Evolutionary conservation across 805 yeast genomes (phyloP).

Genomic region (Candida arabinofermentans): DNA sequence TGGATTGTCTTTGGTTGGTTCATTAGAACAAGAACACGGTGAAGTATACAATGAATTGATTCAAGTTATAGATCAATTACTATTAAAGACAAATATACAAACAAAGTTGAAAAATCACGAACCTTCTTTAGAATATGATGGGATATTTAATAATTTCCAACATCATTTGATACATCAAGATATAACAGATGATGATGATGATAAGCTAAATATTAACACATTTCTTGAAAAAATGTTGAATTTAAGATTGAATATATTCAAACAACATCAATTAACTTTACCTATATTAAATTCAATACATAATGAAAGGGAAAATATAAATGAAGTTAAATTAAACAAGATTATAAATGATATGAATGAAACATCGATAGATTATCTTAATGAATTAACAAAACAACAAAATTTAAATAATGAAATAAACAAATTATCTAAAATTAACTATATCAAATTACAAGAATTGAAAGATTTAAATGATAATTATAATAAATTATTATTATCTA

Average conservation of each 20-base stretch:
- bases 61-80: slow-evolving; percentile 30
- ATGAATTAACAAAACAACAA: slow-evolving; percentile 16
- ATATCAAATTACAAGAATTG: no score
- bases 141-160: slow-evolving; percentile 5
- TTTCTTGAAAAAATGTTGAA: slow-evolving; percentile 17
- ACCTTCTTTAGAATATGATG: slow-evolving; percentile 1
- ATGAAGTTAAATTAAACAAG: neutral
- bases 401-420: slow-evolving; percentile 6
- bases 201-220: slow-evolving; percentile 2
- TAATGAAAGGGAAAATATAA: slow-evolving; percentile 8
- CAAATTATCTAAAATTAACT: slow-evolving; percentile 7
- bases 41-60: slow-evolving; percentile 30
- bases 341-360: slow-evolving; percentile 10
- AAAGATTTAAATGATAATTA: no score
- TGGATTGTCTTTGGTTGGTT: neutral
- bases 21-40: slow-evolving; percentile 30
- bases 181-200: neutral
- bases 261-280: slow-evolving; percentile 22
- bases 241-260: slow-evolving; percentile 15
- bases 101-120: slow-evolving; percentile 5
- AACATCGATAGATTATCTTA: no score
- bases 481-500: slow-evolving; percentile 10
- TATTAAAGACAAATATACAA: slow-evolving; percentile 13
- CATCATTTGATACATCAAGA: slow-evolving; percentile 5
- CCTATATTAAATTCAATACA: slow-evolving; percentile 20